phyloP scores from a whole-genome alignment of 148 eudicot species.

The Chenopodium suecicum region DNA sequence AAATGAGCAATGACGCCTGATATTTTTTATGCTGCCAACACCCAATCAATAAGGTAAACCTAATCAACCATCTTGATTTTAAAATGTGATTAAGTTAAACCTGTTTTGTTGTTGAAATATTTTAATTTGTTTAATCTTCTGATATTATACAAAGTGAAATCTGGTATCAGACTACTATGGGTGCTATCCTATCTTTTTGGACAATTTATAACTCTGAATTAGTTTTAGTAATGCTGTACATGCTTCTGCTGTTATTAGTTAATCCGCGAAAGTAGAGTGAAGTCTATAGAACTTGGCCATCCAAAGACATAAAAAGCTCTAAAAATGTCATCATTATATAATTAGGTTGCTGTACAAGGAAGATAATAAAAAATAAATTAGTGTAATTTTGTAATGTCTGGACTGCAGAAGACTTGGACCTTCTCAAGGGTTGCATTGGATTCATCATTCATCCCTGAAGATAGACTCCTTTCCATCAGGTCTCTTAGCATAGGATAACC shows the following conservation, averaged over 20 bases:
- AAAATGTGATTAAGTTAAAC: too few species aligned
- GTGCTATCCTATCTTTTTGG: slow-evolving; percentile 3
- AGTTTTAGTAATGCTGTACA: background rate
- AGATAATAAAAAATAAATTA: slow-evolving; percentile 19
- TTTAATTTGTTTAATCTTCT: slow-evolving; percentile 10
- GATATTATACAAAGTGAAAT: background rate
- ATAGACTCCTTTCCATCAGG: slow-evolving; percentile 76
- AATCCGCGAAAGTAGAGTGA: slow-evolving; percentile 1
- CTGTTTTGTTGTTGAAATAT: too few species aligned
- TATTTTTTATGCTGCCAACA: too few species aligned
- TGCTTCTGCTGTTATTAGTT: background rate
- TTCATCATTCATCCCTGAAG: slow-evolving; percentile 61
- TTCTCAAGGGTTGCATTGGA: slow-evolving; percentile 50
- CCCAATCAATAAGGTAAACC: too few species aligned
- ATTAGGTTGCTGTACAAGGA: background rate
- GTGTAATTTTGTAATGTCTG: slow-evolving; percentile 56
- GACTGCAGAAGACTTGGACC: slow-evolving; percentile 81
- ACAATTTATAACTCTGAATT: slow-evolving; percentile 4
- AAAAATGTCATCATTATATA: slow-evolving; percentile 8
- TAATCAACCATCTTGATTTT: too few species aligned
- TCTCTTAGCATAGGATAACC: slow-evolving; percentile 78
- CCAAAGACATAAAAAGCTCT: slow-evolving; percentile 8
- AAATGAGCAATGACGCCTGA: too few species aligned
- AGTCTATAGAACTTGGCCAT: slow-evolving; percentile 5
- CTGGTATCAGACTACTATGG: slow-evolving; percentile 4